These are phyloP conservation scores for Populus deltoides DNA, from an alignment of 345 rosid genomes.

Conservation along the genomic window DNA sequence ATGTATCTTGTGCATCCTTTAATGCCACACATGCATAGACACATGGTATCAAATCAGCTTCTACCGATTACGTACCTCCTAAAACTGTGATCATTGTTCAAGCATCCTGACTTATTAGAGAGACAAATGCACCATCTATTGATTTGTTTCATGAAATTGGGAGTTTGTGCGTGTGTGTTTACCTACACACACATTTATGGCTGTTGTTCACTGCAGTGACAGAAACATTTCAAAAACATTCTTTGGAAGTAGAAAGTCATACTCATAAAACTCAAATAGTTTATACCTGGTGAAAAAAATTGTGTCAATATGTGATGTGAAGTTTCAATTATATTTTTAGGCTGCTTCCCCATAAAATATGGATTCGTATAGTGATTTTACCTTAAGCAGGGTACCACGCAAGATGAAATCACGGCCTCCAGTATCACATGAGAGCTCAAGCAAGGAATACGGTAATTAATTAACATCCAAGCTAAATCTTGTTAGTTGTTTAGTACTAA, in stretches of 20 bases:
- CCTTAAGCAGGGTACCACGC: not conserved
- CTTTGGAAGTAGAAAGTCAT: not conserved
- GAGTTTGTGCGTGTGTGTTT: not conserved
- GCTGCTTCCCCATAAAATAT: not conserved
- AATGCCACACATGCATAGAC: too few species aligned
- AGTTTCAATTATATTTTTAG: not conserved
- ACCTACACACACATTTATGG: not conserved
- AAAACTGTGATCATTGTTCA: not conserved
- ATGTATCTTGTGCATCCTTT: not conserved
- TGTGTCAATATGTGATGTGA: not conserved
- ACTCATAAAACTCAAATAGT: not conserved
- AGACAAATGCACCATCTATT: not conserved
- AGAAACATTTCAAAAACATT: not conserved
- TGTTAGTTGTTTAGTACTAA: not conserved
- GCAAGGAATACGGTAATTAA: constrained; percentile 9
- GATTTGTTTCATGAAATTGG: not conserved
- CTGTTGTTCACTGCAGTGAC: not conserved
- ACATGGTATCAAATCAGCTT: too few species aligned
- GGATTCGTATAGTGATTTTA: constrained; percentile 4
- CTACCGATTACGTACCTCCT: not conserved
- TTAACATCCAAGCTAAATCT: not conserved
- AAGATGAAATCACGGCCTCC: not conserved
- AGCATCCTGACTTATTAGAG: not conserved
- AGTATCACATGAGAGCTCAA: not conserved
- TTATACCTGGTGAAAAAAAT: not conserved